Percentiles rank a stretch among this genome's conserved stretches.
Conservation (phyloP, 305 asterid genomes). For the Rubia peregrina region DNA sequence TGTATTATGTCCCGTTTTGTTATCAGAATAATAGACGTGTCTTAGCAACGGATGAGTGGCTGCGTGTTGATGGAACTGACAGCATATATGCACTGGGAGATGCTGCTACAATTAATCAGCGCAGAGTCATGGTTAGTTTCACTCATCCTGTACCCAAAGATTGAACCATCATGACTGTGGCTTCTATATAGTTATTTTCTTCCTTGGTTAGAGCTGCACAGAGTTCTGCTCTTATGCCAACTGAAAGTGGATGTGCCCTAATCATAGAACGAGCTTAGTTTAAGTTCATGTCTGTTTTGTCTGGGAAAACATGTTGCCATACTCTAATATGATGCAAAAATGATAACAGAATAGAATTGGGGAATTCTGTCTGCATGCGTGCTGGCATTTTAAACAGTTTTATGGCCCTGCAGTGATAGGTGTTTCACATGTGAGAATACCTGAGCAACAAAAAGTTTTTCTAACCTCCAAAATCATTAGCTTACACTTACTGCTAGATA, state of each 20-base stretch:
- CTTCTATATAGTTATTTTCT: background rate
- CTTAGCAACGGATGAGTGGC: slow-evolving; percentile 94
- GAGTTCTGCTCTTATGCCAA: background rate
- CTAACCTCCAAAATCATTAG: no score
- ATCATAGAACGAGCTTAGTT: background rate
- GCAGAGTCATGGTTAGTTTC: slow-evolving; percentile 67
- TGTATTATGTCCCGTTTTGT: background rate
- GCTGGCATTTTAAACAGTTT: background rate
- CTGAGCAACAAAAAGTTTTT: no score
- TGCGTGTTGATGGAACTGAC: slow-evolving; percentile 71
- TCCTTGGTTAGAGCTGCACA: background rate
- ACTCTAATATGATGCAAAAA: background rate
- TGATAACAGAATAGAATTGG: background rate
- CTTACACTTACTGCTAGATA: background rate
- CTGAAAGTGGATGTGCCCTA: background rate
- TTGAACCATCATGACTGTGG: no score
- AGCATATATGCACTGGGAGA: slow-evolving; percentile 81
- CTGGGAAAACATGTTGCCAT: background rate
- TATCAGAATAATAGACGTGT: slow-evolving; percentile 71
- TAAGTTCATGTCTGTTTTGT: background rate
- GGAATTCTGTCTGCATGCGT: background rate
- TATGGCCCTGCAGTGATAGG: background rate
- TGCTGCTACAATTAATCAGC: slow-evolving; percentile 91
- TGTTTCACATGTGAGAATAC: background rate
- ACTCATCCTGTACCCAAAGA: slow-evolving; percentile 8